Evolutionary conservation across 2,329 filamentous ascomycete species (phyloP).

Genomic region (Verticillium isaacii): DNA sequence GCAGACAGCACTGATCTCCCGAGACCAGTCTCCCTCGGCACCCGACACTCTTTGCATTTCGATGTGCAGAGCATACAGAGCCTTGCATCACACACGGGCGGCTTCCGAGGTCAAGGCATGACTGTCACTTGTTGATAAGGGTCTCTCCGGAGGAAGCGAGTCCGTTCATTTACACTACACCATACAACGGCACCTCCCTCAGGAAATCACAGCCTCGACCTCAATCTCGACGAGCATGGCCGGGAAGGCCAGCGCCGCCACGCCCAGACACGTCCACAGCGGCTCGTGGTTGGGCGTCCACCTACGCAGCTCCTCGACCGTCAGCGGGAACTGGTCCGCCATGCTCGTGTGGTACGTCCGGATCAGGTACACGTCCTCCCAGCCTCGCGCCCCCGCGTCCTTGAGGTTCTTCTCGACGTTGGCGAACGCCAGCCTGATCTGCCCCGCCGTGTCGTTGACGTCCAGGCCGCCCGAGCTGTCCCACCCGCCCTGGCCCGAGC

Average conservation of each 20-base stretch:
- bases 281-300: not conserved
- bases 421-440: conserved; percentile 45
- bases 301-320: conserved; percentile 37
- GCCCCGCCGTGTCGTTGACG: conserved; percentile 26
- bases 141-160: too few species aligned
- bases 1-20: too few species aligned
- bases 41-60: too few species aligned
- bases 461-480: conserved; percentile 16
- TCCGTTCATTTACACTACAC: too few species aligned
- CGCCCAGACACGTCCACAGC: conserved; percentile 44
- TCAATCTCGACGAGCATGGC: conserved; percentile 54
- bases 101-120: too few species aligned
- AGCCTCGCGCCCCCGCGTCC: conserved; percentile 47
- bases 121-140: too few species aligned
- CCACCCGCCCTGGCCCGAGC: conserved; percentile 39
- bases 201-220: conserved; percentile 29
- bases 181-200: too few species aligned
- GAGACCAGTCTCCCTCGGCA: too few species aligned
- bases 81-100: too few species aligned
- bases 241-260: conserved; percentile 36
- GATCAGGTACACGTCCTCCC: conserved; percentile 44
- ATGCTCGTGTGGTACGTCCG: conserved; percentile 37
- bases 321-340: conserved; percentile 28
- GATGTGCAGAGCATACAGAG: too few species aligned
- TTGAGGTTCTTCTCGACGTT: conserved; percentile 48